Evolutionary conservation across 352 stramenopile genomes (phyloP), one percentile per base, ranked within the genome.

Genomic region (Phytopythium sindhum): DNA sequence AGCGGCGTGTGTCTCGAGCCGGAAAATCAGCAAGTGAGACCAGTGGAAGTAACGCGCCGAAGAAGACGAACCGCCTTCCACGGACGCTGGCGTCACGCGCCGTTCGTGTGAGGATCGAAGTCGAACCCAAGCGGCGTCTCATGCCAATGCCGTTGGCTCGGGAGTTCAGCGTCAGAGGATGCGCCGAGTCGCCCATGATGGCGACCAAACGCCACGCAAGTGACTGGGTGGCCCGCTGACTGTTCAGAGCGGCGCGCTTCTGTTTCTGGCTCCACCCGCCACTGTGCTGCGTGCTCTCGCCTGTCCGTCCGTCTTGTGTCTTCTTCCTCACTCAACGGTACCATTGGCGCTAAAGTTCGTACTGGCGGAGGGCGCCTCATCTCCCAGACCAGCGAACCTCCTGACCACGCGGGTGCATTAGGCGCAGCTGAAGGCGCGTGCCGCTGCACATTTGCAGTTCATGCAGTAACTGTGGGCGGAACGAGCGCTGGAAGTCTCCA

Each of bases 1-100:
- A 8, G 17, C 7, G 37, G n/a, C 39, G 26, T 37, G 55, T 7
- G 55, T 35, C 55, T 51, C 37, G 55, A 19, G 37, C 24, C 55
- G 55, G 39, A 37, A 31, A 61, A 52, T 61, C 55, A 52, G 55
- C 55, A 37, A 61, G 24, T 61, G 55, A 37, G 33, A 28, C 37
- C 41, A 14, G 28, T 24, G 48, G 33, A 60, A 59, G 31, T 28
- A 44, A 59, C 53, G 39, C 14, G 44, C 19, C 42, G 42, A 24
- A 28, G 44, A 17, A 51, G 44, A 19, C 44, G 23, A 29, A 51
- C n/a, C 42, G 44, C 44, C n/a, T 51, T 51, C 44, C 44, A 51
- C 44, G 11, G 44, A 29, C n/a, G 23, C 23, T 33, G 47, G 23
- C 24, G 47, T 14, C 47, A 23, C 23, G 12, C 44, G 19, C 15